Evolutionary conservation across 768 basidiomycete genomes (phyloP), one percentile per base, ranked within the genome.

Genomic region (Guyanaporus albipodus): DNA sequence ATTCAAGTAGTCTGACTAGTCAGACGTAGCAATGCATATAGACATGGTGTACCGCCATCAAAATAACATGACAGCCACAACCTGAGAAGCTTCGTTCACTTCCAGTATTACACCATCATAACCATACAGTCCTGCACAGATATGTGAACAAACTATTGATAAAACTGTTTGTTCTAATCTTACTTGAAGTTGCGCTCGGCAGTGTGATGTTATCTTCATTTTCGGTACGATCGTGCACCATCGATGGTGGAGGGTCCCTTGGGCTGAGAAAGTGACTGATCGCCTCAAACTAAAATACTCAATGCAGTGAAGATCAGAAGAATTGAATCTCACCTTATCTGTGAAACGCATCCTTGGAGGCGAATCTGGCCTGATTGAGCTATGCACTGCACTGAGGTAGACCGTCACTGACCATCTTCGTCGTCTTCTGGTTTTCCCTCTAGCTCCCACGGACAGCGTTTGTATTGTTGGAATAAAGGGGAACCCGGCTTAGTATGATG

Each of bases 361-460:
- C 3, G 83, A 78, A 61, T 87, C 87, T 89, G 31, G 44, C 8
- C 26, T 8, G 19, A 31, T 19, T 53, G n/a, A 44, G 39, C 43
- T 28, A 35, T 4, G 29, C 26, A 24, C n/a, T 24, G 8, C 44
- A 26, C n/a, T 40, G 23, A 19, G 27, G 32, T 34, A 12, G 24
- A n/a, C 21, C 3, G 15, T 36, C 34, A 55, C 60, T 52, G 50
- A 86, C 87, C 85, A 60, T 90, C 87, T 70, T 90, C 86, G 46
- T 89, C 87, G 46, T 88, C 87, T 64, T 90, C 87, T 21, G 86
- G 86, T 41, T 67, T 70, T 4, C 83, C 85, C 62, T 88, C 84
- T 29, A 96, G 77, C 60, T 87, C 82, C 92, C 92, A 96, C 33
- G 83, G 87, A 65, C 92, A 95, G 28, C 91, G 83, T 59, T 92